These are phyloP conservation scores for Phytophthora aleatoria DNA, from an alignment of 352 stramenopile genomes.

Conservation along the genomic window DNA sequence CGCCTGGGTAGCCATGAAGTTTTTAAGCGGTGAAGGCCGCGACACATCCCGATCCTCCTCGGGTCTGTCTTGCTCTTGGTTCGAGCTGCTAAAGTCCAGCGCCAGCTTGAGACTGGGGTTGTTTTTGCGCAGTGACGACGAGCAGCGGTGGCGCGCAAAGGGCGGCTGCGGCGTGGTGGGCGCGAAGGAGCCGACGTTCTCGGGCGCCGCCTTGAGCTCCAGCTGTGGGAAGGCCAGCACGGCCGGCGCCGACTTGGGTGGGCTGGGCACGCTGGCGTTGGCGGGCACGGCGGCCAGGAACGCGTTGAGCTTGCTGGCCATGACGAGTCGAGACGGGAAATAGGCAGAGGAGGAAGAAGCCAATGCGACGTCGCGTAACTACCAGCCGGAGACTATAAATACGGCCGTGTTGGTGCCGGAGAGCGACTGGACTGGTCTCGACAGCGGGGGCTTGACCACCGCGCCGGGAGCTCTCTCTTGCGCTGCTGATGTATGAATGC, in stretches of 20 bases:
- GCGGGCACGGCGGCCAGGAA: constrained; percentile 75
- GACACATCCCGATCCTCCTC: constrained; percentile 17
- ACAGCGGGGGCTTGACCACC: constrained; percentile 1
- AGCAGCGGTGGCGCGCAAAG: constrained; percentile 29
- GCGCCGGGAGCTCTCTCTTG: constrained; percentile 5
- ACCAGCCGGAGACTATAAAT: constrained; percentile 29
- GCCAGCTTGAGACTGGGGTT: constrained; percentile 35
- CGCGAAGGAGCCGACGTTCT: constrained; percentile 12
- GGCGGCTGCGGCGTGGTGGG: constrained; percentile 52
- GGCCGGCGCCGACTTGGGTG: constrained; percentile 32
- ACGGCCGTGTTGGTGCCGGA: constrained; percentile 10
- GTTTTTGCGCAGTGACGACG: constrained; percentile 24
- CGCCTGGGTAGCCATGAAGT: constrained; percentile 36
- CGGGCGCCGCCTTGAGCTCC: constrained; percentile 23
- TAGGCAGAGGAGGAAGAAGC: constrained; percentile 1
- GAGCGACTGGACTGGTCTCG: constrained; percentile 17
- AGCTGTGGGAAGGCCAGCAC: constrained; percentile 35
- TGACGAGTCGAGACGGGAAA: constrained; percentile 25
- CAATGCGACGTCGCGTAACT: constrained; percentile 28
- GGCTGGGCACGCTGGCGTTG: constrained; percentile 52
- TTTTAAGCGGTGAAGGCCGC: constrained; percentile 29
- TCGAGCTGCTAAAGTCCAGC: constrained; percentile 28
- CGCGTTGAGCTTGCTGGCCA: constrained; percentile 76
- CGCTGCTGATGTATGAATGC: constrained; percentile 10
- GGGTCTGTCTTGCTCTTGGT: constrained; percentile 32